A percentile compares a stretch with the other conserved stretches of the same genome.
phyloP scores from a whole-genome alignment of 768 basidiomycete species.

The Lyophyllum shimeji region DNA sequence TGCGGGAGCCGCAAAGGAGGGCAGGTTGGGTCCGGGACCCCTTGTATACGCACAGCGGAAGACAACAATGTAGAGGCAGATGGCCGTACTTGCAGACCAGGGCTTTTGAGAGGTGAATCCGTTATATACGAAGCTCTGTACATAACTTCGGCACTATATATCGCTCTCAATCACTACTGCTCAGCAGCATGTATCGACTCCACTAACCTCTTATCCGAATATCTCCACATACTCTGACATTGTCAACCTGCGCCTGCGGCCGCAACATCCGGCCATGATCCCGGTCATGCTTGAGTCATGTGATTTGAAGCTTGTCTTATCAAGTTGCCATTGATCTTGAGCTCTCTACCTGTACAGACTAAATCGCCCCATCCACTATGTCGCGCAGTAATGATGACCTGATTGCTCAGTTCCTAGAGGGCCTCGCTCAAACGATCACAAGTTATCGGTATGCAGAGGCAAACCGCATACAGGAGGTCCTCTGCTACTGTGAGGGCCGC shows the following conservation, averaged over 20 bases:
- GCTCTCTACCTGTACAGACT: too few species aligned
- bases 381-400: too few species aligned
- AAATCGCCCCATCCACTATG: too few species aligned
- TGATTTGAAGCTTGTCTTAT: too few species aligned
- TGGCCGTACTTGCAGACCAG: not conserved
- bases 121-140: not conserved
- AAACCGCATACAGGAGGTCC: not conserved
- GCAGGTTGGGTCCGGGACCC: not conserved
- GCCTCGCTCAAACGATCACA: not conserved
- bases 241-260: too few species aligned
- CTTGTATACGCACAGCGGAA: not conserved
- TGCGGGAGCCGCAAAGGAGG: too few species aligned
- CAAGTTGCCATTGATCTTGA: too few species aligned
- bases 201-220: too few species aligned
- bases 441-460: not conserved
- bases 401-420: not conserved
- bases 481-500: not conserved
- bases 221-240: too few species aligned
- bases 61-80: not conserved
- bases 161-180: not conserved
- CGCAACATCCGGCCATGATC: too few species aligned
- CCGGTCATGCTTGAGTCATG: too few species aligned
- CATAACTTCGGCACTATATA: not conserved
- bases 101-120: not conserved
- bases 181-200: too few species aligned